Percentiles rank a stretch among this genome's conserved stretches.
Evolutionary conservation across 2,329 filamentous ascomycete genomes (phyloP).

Genomic region (Pleoardoris graminearum): DNA sequence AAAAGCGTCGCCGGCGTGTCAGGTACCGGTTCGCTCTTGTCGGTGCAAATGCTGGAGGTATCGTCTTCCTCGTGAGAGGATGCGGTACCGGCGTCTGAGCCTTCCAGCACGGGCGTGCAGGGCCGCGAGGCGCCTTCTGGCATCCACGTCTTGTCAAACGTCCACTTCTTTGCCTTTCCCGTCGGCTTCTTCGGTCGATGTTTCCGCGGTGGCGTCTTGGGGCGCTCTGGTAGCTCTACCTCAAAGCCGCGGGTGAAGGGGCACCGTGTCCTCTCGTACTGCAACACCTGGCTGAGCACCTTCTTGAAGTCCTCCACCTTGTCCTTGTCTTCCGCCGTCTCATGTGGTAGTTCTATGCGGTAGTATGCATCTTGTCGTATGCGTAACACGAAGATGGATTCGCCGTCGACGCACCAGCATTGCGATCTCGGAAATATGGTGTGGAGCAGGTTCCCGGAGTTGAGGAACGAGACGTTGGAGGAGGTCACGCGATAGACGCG

Average conservation of each 20-base stretch:
- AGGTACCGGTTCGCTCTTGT: constrained; percentile 30
- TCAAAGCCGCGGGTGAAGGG: constrained; percentile 80
- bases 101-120: constrained; percentile 33
- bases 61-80: constrained; percentile 43
- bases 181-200: constrained; percentile 63
- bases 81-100: constrained; percentile 33
- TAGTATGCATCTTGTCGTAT: constrained; percentile 84
- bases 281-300: constrained; percentile 72
- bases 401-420: constrained; percentile 89
- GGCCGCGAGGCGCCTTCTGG: constrained; percentile 47
- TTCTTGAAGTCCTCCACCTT: constrained; percentile 69
- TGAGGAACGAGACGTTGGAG: constrained; percentile 79
- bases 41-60: constrained; percentile 39
- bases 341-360: constrained; percentile 80
- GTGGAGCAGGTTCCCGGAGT: constrained; percentile 79
- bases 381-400: constrained; percentile 83
- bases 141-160: constrained; percentile 52
- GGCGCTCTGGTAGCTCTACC: constrained; percentile 71
- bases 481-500: constrained; percentile 85
- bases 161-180: constrained; percentile 57
- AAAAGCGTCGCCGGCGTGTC: constrained; percentile 28
- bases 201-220: constrained; percentile 65
- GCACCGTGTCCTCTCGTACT: constrained; percentile 86
- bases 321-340: constrained; percentile 63
- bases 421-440: constrained; percentile 88